These are phyloP conservation scores for Lactarius quietus DNA, from an alignment of 768 basidiomycete genomes.

Conservation along the genomic window DNA sequence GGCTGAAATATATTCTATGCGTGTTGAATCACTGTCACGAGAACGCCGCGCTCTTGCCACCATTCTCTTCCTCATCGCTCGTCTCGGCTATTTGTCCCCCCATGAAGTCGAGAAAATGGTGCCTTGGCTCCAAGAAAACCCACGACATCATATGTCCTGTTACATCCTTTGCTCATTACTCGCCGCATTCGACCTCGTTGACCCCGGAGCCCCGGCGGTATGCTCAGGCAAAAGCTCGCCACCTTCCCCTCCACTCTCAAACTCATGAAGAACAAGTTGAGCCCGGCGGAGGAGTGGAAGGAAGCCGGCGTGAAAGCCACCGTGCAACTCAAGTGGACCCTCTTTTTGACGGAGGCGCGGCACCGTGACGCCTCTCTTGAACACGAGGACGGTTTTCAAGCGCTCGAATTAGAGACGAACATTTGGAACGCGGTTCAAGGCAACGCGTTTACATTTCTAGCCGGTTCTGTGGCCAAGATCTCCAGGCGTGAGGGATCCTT, in stretches of 20 bases:
- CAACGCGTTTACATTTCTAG: constrained; percentile 73
- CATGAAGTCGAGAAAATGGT: constrained; percentile 59
- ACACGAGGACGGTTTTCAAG: constrained; percentile 59
- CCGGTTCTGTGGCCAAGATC: constrained; percentile 54
- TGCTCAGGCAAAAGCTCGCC: constrained; percentile 46
- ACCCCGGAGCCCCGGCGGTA: constrained; percentile 48
- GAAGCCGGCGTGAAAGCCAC: constrained; percentile 67
- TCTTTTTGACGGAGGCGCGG: constrained; percentile 75
- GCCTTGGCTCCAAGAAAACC: constrained; percentile 66
- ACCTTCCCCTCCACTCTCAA: constrained; percentile 45
- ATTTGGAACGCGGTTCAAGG: constrained; percentile 83
- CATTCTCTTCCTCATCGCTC: constrained; percentile 59
- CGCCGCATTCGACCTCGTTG: constrained; percentile 61
- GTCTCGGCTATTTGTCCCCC: constrained; percentile 56
- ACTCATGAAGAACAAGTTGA: constrained; percentile 58
- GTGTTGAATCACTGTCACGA: constrained; percentile 68
- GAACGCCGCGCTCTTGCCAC: constrained; percentile 67
- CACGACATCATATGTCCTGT: constrained; percentile 64
- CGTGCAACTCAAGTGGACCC: constrained; percentile 81
- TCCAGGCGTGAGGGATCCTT: constrained; percentile 41
- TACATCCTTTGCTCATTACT: constrained; percentile 66
- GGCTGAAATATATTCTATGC: constrained; percentile 60
- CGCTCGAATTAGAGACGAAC: constrained; percentile 76
- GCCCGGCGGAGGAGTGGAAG: constrained; percentile 56
- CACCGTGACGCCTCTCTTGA: constrained; percentile 65